Evolutionary conservation across 441 rosid genomes (phyloP).

Genomic region (Erodium trifolium): DNA sequence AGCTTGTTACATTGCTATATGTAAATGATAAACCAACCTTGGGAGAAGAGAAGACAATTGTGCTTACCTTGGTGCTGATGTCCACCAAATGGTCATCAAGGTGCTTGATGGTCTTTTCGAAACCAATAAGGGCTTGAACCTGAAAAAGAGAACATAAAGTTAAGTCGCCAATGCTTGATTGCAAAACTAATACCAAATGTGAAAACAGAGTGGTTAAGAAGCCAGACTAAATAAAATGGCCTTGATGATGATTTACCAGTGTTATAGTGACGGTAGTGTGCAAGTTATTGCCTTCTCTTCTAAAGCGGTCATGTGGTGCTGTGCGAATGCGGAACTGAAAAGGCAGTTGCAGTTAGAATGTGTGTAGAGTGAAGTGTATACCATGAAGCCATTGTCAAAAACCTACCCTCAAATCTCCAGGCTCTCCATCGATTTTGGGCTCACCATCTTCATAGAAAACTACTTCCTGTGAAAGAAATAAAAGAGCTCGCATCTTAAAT

Average conservation of each 20-base stretch:
- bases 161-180: not conserved
- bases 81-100: constrained; percentile 29
- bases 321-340: constrained; percentile 82
- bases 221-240: not conserved
- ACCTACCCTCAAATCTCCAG: constrained; percentile 89
- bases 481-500: constrained; percentile 6
- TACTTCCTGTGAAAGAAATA: constrained; percentile 55
- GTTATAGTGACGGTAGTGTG: constrained; percentile 74
- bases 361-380: not conserved
- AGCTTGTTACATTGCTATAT: not conserved
- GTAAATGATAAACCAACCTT: not conserved
- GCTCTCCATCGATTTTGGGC: constrained; percentile 84
- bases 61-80: constrained; percentile 65
- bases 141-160: not conserved
- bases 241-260: constrained; percentile 42
- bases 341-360: constrained; percentile 3
- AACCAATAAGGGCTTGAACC: constrained; percentile 96
- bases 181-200: not conserved
- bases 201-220: too few relatives aligned
- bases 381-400: constrained; percentile 2
- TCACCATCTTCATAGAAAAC: constrained; percentile 94
- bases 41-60: too few relatives aligned
- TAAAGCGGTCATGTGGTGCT: constrained; percentile 68
- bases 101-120: constrained; percentile 72
- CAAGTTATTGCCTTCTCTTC: constrained; percentile 85